These are phyloP conservation scores for Didymellaceae sp. DNA, from an alignment of 2,329 filamentous ascomycete genomes.

Conservation along the genomic window DNA sequence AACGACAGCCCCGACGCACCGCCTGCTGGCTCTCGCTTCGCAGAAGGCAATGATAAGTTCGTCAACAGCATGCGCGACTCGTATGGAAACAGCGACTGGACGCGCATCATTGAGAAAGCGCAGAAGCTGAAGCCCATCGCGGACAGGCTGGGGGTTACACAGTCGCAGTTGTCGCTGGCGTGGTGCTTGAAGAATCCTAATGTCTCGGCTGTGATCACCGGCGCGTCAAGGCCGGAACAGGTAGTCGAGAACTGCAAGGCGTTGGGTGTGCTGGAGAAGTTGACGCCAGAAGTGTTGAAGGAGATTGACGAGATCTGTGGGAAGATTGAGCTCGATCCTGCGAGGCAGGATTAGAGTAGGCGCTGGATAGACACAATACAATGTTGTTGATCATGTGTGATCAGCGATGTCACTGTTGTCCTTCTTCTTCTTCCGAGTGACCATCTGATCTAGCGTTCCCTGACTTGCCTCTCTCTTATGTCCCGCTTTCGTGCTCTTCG, in stretches of 20 bases:
- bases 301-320: slow-evolving; percentile 48
- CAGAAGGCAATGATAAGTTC: slow-evolving; percentile 64
- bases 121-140: slow-evolving; percentile 60
- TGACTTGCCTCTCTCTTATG: slow-evolving; percentile 63
- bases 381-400: slow-evolving; percentile 9
- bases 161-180: slow-evolving; percentile 48
- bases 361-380: background rate
- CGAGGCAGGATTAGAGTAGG: slow-evolving; percentile 25
- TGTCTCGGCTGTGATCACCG: slow-evolving; percentile 41
- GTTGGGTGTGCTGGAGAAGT: slow-evolving; percentile 52
- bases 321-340: slow-evolving; percentile 29
- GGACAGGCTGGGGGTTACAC: slow-evolving; percentile 66
- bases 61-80: slow-evolving; percentile 55
- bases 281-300: slow-evolving; percentile 55
- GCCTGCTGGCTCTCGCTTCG: slow-evolving; percentile 64
- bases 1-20: slow-evolving; percentile 61
- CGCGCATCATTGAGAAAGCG: slow-evolving; percentile 64
- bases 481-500: slow-evolving; percentile 54
- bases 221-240: slow-evolving; percentile 39
- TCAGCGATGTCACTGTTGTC: slow-evolving; percentile 25
- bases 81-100: slow-evolving; percentile 60
- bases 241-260: slow-evolving; percentile 50
- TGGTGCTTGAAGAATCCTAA: slow-evolving; percentile 47
- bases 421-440: slow-evolving; percentile 43
- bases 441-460: slow-evolving; percentile 49